phyloP scores from a whole-genome alignment of 768 basidiomycete genomes.

The Trametes elegans region DNA sequence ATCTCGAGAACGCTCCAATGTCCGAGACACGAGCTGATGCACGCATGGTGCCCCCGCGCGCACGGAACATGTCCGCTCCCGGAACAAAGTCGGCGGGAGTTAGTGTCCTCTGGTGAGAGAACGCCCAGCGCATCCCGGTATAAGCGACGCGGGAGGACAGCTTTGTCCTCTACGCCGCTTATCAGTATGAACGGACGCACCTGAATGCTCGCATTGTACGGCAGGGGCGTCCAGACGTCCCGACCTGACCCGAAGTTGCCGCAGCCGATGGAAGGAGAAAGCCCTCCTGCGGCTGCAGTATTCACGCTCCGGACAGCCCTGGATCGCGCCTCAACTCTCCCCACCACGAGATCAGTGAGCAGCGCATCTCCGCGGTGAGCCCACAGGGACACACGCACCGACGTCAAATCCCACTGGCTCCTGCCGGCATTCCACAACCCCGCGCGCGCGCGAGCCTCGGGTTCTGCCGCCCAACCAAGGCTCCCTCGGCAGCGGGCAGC shows the following conservation, averaged over 20 bases:
- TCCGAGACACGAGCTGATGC: too few species aligned
- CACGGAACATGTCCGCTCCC: not conserved
- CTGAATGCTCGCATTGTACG: not conserved
- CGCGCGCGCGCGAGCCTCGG: not conserved
- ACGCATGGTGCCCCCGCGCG: not conserved
- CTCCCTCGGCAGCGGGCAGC: too few species aligned
- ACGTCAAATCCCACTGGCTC: not conserved
- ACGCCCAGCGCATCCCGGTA: slow-evolving; percentile 11
- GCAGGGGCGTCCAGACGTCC: not conserved
- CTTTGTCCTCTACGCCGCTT: too few species aligned
- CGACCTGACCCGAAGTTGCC: not conserved
- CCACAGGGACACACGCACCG: not conserved
- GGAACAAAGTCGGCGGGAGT: slow-evolving; percentile 9
- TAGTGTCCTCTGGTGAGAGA: not conserved
- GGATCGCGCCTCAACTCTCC: not conserved
- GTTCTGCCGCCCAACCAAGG: not conserved
- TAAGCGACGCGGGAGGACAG: slow-evolving; percentile 4
- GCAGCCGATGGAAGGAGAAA: not conserved
- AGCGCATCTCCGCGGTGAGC: too few species aligned
- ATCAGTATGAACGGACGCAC: too few species aligned
- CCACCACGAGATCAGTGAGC: too few species aligned
- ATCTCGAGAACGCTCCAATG: slow-evolving; percentile 4
- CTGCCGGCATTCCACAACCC: not conserved
- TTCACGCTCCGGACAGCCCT: not conserved
- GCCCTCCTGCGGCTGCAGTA: not conserved